phyloP scores from a whole-genome alignment of 1,284 basidiomycete genomes.

The Microbotryum violaceum region DNA sequence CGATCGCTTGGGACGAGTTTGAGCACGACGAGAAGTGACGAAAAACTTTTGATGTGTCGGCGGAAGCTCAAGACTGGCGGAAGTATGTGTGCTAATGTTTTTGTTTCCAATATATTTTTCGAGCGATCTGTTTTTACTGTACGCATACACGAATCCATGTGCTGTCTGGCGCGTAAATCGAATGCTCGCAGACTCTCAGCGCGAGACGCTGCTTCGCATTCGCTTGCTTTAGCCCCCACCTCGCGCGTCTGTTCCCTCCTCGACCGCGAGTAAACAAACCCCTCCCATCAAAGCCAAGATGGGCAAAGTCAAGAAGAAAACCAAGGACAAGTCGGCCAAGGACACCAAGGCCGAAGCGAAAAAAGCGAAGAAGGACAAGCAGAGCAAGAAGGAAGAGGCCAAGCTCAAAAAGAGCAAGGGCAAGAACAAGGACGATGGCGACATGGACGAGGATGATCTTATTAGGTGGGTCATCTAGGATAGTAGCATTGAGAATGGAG shows the following conservation, averaged over 20 bases:
- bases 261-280: neutral
- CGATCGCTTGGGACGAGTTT: slow-evolving; percentile 45
- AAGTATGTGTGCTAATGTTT: too few species aligned
- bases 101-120: too few species aligned
- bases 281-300: neutral
- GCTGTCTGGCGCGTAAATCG: too few species aligned
- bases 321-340: slow-evolving; percentile 48
- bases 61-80: too few species aligned
- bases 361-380: slow-evolving; percentile 57
- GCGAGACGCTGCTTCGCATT: too few species aligned
- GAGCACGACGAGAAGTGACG: slow-evolving; percentile 34
- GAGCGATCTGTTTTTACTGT: too few species aligned
- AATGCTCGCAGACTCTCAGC: too few species aligned
- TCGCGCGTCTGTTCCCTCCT: too few species aligned
- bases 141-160: too few species aligned
- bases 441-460: slow-evolving; percentile 64
- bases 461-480: slow-evolving; percentile 44
- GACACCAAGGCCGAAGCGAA: slow-evolving; percentile 47
- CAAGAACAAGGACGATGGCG: slow-evolving; percentile 46
- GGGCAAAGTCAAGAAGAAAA: slow-evolving; percentile 21
- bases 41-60: too few species aligned
- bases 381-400: slow-evolving; percentile 19
- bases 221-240: too few species aligned
- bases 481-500: too few species aligned
- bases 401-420: slow-evolving; percentile 53